Evolutionary conservation across 2,329 filamentous ascomycete genomes (phyloP).

Genomic region (Colletotrichum tabaci): DNA sequence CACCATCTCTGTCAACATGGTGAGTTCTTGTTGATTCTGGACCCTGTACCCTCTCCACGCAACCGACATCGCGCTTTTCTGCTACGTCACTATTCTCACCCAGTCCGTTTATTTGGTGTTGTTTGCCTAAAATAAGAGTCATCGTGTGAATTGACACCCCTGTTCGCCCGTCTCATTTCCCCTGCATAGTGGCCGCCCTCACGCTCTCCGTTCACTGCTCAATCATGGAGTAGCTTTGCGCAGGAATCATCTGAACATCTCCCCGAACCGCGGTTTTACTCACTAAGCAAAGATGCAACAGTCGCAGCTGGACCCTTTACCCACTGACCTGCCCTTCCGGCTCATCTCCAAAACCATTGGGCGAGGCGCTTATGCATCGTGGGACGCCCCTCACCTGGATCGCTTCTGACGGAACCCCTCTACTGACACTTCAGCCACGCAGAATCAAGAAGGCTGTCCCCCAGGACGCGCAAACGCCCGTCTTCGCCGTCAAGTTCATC

Average conservation of each 20-base stretch:
- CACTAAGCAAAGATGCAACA: conserved; percentile 66
- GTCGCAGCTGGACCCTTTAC: conserved; percentile 91
- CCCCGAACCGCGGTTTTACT: conserved; percentile 17
- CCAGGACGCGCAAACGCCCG: conserved; percentile 74
- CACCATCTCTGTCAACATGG: conserved; percentile 23
- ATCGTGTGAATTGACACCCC: conserved; percentile 36
- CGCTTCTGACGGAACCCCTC: conserved; percentile 21
- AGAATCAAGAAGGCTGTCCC: conserved; percentile 96
- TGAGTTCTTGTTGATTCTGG: conserved; percentile 26
- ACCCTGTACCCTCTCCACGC: conserved; percentile 29
- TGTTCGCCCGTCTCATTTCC: conserved; percentile 35
- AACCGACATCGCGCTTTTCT: conserved; percentile 9
- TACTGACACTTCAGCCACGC: conserved; percentile 40
- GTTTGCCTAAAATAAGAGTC: conserved; percentile 25
- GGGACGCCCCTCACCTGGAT: conserved; percentile 47
- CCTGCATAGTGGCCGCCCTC: conserved; percentile 14
- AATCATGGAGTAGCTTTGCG: conserved; percentile 26
- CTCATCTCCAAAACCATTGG: conserved; percentile 98
- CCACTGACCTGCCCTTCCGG: conserved; percentile 88
- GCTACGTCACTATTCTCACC: conserved; percentile 15
- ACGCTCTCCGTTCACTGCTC: not conserved
- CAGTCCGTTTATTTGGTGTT: conserved; percentile 16
- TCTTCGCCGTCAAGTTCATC: conserved; percentile 99
- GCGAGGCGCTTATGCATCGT: conserved; percentile 98
- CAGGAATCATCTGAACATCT: conserved; percentile 24